Base-by-base conservation (phyloP, 441 rosid species). In the Pelargonium citronellum region DNA sequence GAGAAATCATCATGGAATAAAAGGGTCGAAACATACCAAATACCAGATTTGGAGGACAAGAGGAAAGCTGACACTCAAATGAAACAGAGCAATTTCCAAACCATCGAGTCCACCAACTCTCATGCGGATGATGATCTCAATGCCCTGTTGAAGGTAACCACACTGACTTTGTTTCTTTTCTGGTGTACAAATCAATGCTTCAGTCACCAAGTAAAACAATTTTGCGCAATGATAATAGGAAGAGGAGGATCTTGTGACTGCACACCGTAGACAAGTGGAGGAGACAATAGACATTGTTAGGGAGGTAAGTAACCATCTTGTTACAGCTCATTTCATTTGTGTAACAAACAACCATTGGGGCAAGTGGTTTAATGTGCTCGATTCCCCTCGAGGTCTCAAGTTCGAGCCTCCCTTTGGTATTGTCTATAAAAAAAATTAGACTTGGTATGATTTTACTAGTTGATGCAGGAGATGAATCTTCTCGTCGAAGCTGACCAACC, bases 401-500 rank as follows among this genome's bases (percentile, higher is more conserved):
- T 24, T 24, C 30, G 30, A 24, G 30, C 30, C 30, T 24, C 30
- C 30, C 30, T 24, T 24, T 1, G 30, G 30, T n/a, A n/a, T n/a
- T n/a, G n/a, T n/a, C n/a, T n/a, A n/a, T n/a, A n/a, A n/a, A n/a
- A n/a, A n/a, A n/a, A n/a, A 24, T 24, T 24, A 24, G 30, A 24
- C 62, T 43, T 44, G 49, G 11, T 44, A 44, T 12, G 49, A 44
- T 44, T 44, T 44, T 44, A 44, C 12, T 7, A 44, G 12, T 5
- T 44, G 49, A 70, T 70, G 75, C 83, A 87, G 91, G 91, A 84
- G 79, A 87, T 87, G 91, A 78, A 80, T 72, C 78, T 87, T 34
- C 71, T 87, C 71, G 91, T 79, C 34, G 85, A 81, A 83, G 91
- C 88, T 19, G 91, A 87, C 75, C 86, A 89, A 81, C 98, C 96